Conservation (phyloP, 495 filamentous ascomycete species). For the Podospora tetraspora region DNA sequence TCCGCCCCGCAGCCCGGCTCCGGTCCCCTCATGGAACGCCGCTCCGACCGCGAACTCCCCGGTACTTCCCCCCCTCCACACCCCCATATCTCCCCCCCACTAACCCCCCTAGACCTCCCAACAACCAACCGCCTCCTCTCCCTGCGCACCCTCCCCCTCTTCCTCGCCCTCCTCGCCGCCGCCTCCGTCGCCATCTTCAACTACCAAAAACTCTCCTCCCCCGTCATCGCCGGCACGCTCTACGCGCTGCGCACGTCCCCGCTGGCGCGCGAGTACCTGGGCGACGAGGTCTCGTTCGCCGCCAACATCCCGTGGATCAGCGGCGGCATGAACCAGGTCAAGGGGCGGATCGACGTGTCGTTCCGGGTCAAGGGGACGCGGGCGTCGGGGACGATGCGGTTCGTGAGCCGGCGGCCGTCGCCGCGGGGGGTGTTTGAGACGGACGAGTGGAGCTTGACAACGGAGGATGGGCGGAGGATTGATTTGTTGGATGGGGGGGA, state of each 20-base stretch:
- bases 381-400: constrained; percentile 66
- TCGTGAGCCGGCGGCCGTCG: constrained; percentile 67
- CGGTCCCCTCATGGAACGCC: constrained; percentile 73
- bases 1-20: constrained; percentile 47
- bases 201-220: constrained; percentile 86
- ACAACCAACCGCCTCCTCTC: constrained; percentile 26
- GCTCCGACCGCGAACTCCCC: constrained; percentile 55
- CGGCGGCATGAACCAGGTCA: constrained; percentile 89
- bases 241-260: constrained; percentile 83
- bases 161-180: constrained; percentile 53
- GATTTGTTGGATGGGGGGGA: constrained; percentile 63
- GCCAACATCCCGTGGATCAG: constrained; percentile 87
- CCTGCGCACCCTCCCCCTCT: constrained; percentile 52
- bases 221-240: constrained; percentile 76
- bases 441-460: constrained; percentile 70
- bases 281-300: constrained; percentile 90
- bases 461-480: constrained; percentile 57
- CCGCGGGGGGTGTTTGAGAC: constrained; percentile 72
- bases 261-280: constrained; percentile 66
- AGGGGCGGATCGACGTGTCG: constrained; percentile 80
- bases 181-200: constrained; percentile 88
- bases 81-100: neutral
- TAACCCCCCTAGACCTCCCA: constrained; percentile 22
- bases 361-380: constrained; percentile 86
- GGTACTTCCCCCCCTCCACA: neutral